Evolutionary conservation across 2,329 filamentous ascomycete species (phyloP), one percentile per base, ranked within the genome.

Genomic region (Bipolaris cookei): DNA sequence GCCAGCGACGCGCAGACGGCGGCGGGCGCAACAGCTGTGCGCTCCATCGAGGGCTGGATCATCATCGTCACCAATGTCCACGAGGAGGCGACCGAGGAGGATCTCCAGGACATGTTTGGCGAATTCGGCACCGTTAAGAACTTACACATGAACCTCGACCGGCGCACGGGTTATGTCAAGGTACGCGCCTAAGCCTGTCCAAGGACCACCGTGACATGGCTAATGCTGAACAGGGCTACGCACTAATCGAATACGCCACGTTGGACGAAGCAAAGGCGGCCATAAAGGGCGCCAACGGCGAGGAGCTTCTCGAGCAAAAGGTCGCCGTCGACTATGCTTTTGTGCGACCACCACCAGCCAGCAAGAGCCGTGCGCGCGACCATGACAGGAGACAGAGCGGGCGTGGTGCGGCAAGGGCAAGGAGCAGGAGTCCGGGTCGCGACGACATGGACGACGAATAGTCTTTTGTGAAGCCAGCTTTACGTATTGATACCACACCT

Each of bases 71-170:
- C 90, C 50, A 95, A 95, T 71, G 89, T 95, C 32, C 91, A 95
- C 79, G 91, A 95, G 74, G 91, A 95, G 77, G 90, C 91, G 47
- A 90, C 89, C 67, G 91, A 95, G 78, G 91, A 95, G 80, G 88
- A 90, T 43, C 76, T 95, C 54, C 89, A 90, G 70, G 91, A 95
- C 75, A 84, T 87, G 76, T 95, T 95, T 75, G 89, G 87, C 70
- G 91, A 95, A 69, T 95, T 85, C 72, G 91, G 91, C 67, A 90
- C 94, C 78, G 91, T 95, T 71, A 92, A 92, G 83, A 95, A 95
- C 72, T 75, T 94, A 72, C 91, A 95, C 72, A 78, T 95, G 73
- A 95, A 95, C 73, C 80, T 95, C 61, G 91, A 95, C 74, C 83
- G 91, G 51, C 83, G 91, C 69, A 94, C 89, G 60, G 91, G 91